A percentile compares a stretch with the other conserved stretches of the same genome.
Conservation (phyloP, 306 rosid species). For the Casuarina cunninghamiana region DNA sequence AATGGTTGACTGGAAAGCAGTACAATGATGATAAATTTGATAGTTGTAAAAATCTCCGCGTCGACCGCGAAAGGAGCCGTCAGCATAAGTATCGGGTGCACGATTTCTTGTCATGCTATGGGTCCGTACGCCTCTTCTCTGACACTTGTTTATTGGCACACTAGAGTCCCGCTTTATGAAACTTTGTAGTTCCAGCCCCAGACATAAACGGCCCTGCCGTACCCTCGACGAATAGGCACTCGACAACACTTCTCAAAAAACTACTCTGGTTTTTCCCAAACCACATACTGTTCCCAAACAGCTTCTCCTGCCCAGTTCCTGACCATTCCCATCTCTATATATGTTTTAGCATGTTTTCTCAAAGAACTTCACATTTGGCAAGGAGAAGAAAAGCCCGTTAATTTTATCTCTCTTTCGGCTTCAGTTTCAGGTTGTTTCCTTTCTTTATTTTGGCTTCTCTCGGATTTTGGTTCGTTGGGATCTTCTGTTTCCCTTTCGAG, state of each 20-base stretch:
- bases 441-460: constrained; percentile 4
- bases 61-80: too few species aligned
- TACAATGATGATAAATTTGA: too few species aligned
- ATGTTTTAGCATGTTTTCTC: constrained; percentile 21
- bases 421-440: constrained; percentile 15
- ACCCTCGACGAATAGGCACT: constrained; percentile 26
- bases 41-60: too few species aligned
- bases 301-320: neutral
- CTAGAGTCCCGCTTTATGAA: neutral
- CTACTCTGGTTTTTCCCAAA: constrained; percentile 35
- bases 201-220: constrained; percentile 25
- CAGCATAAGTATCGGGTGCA: too few species aligned
- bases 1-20: too few species aligned
- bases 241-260: constrained; percentile 58
- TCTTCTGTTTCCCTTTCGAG: neutral
- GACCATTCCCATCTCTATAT: constrained; percentile 10
- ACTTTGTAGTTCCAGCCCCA: constrained; percentile 24
- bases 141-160: neutral
- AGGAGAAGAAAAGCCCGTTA: constrained; percentile 34
- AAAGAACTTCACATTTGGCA: constrained; percentile 31
- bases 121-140: neutral
- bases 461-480: neutral
- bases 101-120: too few species aligned
- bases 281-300: constrained; percentile 7
- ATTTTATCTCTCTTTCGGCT: constrained; percentile 19